Conservation (phyloP, 345 rosid species). For the Murraya koenigii region DNA sequence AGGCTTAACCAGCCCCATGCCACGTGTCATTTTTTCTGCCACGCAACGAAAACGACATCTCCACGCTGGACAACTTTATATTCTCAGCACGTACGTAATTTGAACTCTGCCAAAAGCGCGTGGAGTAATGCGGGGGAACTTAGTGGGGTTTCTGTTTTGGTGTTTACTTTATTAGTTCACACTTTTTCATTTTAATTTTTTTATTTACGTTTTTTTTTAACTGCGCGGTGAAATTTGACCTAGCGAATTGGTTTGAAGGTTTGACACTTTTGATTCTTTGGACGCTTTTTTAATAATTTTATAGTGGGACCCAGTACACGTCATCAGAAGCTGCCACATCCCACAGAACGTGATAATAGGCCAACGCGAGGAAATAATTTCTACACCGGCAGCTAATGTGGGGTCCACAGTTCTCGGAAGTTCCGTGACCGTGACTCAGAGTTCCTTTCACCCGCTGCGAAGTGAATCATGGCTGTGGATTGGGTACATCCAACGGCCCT, state of each 20-base stretch:
- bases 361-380: slow-evolving; percentile 51
- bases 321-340: slow-evolving; percentile 46
- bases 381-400: slow-evolving; percentile 53
- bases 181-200: neutral
- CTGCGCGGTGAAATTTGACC: slow-evolving; percentile 47
- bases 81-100: neutral
- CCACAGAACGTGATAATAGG: slow-evolving; percentile 49
- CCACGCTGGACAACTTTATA: slow-evolving; percentile 34
- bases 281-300: neutral
- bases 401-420: slow-evolving; percentile 69
- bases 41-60: slow-evolving; percentile 20
- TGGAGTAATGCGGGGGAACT: slow-evolving; percentile 10
- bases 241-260: no score
- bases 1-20: slow-evolving; percentile 7
- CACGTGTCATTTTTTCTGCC: slow-evolving; percentile 31
- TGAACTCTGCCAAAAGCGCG: slow-evolving; percentile 22
- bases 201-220: slow-evolving; percentile 6
- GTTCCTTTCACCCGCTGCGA: slow-evolving; percentile 20
- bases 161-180: neutral
- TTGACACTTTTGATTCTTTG: slow-evolving; percentile 2
- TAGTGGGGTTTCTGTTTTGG: neutral
- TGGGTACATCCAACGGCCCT: slow-evolving; percentile 21
- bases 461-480: slow-evolving; percentile 33
- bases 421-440: slow-evolving; percentile 69
- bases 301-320: slow-evolving; percentile 44